Conservation (phyloP, 2,329 filamentous ascomycete genomes). For the Aspergillus cejpii region DNA sequence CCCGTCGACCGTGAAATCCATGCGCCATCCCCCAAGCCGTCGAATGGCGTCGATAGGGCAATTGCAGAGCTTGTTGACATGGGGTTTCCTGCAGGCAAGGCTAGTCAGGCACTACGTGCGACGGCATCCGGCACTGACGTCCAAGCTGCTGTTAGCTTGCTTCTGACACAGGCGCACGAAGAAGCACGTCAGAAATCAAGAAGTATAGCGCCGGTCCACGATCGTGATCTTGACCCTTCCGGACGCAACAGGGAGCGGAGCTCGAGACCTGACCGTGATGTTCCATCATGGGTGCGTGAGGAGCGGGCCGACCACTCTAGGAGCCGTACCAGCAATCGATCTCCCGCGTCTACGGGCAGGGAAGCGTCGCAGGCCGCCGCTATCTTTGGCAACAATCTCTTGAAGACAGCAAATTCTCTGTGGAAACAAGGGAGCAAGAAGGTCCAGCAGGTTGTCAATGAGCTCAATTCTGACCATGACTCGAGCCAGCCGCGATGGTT, state of each 20-base stretch:
- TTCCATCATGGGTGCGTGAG: constrained; percentile 59
- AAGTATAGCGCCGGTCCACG: constrained; percentile 21
- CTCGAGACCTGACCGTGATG: constrained; percentile 26
- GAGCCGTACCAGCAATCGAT: constrained; percentile 26
- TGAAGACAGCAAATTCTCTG: constrained; percentile 89
- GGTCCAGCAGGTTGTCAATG: constrained; percentile 83
- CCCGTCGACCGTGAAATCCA: constrained; percentile 13
- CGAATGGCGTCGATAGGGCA: constrained; percentile 62
- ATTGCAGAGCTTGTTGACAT: constrained; percentile 89
- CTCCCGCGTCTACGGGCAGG: constrained; percentile 50
- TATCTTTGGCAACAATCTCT: constrained; percentile 71
- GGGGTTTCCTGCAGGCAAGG: constrained; percentile 81
- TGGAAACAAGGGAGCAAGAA: constrained; percentile 95
- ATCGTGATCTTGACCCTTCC: constrained; percentile 14
- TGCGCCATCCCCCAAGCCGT: constrained; percentile 22
- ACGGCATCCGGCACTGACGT: constrained; percentile 74
- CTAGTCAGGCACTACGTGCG: constrained; percentile 69
- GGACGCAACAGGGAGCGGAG: constrained; percentile 21
- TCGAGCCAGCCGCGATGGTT: constrained; percentile 90
- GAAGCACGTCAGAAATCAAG: constrained; percentile 66
- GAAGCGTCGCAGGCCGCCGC: constrained; percentile 77
- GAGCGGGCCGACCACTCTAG: constrained; percentile 30
- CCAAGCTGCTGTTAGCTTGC: constrained; percentile 78
- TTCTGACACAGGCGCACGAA: constrained; percentile 83
- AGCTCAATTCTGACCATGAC: constrained; percentile 69